Percentiles rank a stretch among this genome's conserved stretches.
phyloP scores from a whole-genome alignment of 257 asterid genomes.

The Apocynum venetum region DNA sequence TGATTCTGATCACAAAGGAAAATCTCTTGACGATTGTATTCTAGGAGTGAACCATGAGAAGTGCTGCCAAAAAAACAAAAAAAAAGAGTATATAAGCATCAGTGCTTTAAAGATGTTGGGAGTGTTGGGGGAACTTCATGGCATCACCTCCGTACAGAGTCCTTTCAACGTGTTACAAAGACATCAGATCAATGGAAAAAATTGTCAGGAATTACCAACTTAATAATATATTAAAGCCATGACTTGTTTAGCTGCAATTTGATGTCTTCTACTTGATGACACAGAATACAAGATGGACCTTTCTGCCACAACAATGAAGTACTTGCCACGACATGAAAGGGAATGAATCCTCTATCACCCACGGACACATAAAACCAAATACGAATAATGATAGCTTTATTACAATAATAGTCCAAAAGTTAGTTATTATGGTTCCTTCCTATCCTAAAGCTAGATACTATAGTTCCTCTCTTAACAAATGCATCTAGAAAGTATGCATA shows the following conservation, averaged over 20 bases:
- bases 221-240: not conserved
- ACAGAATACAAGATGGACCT: no score
- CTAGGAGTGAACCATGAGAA: not conserved
- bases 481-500: not conserved
- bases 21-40: not conserved
- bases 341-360: no score
- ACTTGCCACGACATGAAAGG: no score
- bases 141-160: not conserved
- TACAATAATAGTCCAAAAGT: not conserved
- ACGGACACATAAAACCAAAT: not conserved
- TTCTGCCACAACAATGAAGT: no score
- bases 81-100: not conserved
- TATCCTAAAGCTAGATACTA: not conserved
- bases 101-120: not conserved
- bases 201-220: not conserved
- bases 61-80: conserved; percentile 1
- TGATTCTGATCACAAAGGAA: conserved; percentile 5
- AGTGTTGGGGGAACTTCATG: not conserved
- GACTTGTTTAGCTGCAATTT: not conserved
- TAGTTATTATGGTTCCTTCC: not conserved
- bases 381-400: not conserved
- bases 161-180: not conserved
- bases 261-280: not conserved
- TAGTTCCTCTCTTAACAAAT: not conserved
- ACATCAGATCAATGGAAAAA: not conserved